phyloP scores from a whole-genome alignment of 2,329 filamentous ascomycete genomes.

The Colletotrichum plurivorum region DNA sequence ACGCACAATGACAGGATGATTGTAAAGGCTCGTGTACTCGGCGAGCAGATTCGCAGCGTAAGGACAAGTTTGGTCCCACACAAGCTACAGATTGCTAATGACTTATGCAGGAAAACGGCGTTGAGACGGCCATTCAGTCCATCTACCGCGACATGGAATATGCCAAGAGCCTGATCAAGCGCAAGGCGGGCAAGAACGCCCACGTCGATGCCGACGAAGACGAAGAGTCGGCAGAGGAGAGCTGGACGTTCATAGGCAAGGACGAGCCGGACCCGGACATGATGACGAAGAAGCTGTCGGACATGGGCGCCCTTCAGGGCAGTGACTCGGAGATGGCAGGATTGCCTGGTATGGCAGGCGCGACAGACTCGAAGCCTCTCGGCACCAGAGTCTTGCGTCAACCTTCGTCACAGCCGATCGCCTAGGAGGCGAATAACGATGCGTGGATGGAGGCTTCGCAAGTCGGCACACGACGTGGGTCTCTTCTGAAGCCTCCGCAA shows the following conservation, averaged over 20 bases:
- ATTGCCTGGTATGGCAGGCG: neutral
- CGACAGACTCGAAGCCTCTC: constrained; percentile 21
- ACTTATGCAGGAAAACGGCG: constrained; percentile 81
- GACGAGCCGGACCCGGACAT: constrained; percentile 62
- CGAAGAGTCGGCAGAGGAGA: constrained; percentile 80
- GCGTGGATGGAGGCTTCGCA: neutral
- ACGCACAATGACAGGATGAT: constrained; percentile 95
- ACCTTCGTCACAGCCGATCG: constrained; percentile 28
- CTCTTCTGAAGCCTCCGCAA: neutral
- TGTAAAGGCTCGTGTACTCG: constrained; percentile 83
- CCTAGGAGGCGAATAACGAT: constrained; percentile 14
- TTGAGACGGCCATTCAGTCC: constrained; percentile 89
- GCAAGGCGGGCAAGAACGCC: constrained; percentile 67
- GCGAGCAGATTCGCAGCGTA: constrained; percentile 90
- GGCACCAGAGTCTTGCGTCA: constrained; percentile 24
- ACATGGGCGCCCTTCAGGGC: constrained; percentile 26
- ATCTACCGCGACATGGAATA: constrained; percentile 97
- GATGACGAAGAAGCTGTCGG: constrained; percentile 55
- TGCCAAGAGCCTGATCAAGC: constrained; percentile 85
- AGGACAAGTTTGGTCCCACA: constrained; percentile 49
- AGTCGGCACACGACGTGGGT: neutral
- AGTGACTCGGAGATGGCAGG: neutral
- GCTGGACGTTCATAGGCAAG: constrained; percentile 89
- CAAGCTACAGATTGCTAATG: constrained; percentile 46
- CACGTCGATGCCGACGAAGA: constrained; percentile 62